A percentile compares a stretch with the other conserved stretches of the same genome.
phyloP scores from a whole-genome alignment of 2,329 filamentous ascomycete species.

The Neonectria magnoliae region DNA sequence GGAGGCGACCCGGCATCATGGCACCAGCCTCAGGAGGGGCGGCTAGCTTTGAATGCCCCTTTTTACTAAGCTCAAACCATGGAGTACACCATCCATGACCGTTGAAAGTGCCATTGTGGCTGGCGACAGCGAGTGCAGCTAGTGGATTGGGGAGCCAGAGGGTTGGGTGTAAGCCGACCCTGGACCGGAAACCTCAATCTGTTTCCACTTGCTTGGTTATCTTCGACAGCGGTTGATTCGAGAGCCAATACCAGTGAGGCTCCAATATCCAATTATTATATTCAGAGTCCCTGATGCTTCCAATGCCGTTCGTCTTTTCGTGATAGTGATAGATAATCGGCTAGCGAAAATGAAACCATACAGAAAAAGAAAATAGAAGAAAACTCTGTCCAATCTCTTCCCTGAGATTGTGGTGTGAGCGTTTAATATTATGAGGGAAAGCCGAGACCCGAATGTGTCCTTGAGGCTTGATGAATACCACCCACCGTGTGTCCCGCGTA shows the following conservation, averaged over 20 bases:
- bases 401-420: not conserved
- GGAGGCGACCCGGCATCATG: not conserved
- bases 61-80: too few relatives aligned
- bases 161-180: not conserved
- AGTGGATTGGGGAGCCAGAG: not conserved
- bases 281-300: too few relatives aligned
- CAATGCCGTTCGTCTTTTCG: too few relatives aligned
- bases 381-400: not conserved
- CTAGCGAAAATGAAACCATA: too few relatives aligned
- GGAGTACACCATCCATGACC: not conserved
- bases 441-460: not conserved
- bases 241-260: not conserved
- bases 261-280: too few relatives aligned
- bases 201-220: not conserved
- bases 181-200: not conserved
- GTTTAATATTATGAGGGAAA: not conserved
- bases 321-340: too few relatives aligned
- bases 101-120: not conserved
- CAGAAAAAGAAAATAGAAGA: too few relatives aligned
- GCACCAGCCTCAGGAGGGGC: not conserved
- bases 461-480: not conserved
- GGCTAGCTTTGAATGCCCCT: too few relatives aligned
- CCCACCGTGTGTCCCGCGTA: not conserved
- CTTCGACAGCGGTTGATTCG: not conserved
- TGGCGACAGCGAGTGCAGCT: not conserved